Conservation (phyloP, 768 basidiomycete genomes). For the Boletus sensibilis region DNA sequence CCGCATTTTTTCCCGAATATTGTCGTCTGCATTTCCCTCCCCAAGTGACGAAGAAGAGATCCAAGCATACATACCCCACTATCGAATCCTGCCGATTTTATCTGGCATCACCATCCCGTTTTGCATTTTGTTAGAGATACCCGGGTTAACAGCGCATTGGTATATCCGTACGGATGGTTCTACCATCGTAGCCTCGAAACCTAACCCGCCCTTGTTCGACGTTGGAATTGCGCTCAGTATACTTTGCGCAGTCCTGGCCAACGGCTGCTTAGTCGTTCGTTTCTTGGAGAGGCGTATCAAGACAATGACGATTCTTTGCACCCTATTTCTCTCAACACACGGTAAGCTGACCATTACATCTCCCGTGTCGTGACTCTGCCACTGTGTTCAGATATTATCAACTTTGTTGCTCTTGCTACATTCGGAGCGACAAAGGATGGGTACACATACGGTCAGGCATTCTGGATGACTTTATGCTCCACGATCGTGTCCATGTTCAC, state of each 20-base stretch:
- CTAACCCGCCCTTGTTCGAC: slow-evolving; percentile 58
- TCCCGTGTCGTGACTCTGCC: neutral
- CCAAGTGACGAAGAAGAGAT: slow-evolving; percentile 26
- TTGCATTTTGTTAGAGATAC: slow-evolving; percentile 79
- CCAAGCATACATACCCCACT: slow-evolving; percentile 48
- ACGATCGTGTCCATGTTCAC: slow-evolving; percentile 64
- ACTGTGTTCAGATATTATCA: slow-evolving; percentile 58
- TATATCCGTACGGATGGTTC: slow-evolving; percentile 52
- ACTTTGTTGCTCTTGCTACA: slow-evolving; percentile 52
- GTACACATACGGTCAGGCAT: slow-evolving; percentile 68
- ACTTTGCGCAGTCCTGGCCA: slow-evolving; percentile 65
- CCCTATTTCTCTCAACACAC: slow-evolving; percentile 65
- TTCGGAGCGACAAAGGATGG: slow-evolving; percentile 68
- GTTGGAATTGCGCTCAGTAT: slow-evolving; percentile 66
- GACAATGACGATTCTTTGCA: slow-evolving; percentile 59
- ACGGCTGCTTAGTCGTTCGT: slow-evolving; percentile 60
- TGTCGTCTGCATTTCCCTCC: slow-evolving; percentile 16
- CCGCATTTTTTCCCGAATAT: slow-evolving; percentile 6
- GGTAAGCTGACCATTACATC: slow-evolving; percentile 43
- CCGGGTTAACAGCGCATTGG: slow-evolving; percentile 75
- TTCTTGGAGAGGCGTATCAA: slow-evolving; percentile 71
- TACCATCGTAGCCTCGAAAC: slow-evolving; percentile 43
- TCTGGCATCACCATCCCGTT: slow-evolving; percentile 72
- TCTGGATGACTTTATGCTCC: slow-evolving; percentile 78
- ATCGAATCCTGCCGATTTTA: slow-evolving; percentile 62